Base-by-base conservation (phyloP, 169 alveolate species). In the Eimeria maxima region DNA sequence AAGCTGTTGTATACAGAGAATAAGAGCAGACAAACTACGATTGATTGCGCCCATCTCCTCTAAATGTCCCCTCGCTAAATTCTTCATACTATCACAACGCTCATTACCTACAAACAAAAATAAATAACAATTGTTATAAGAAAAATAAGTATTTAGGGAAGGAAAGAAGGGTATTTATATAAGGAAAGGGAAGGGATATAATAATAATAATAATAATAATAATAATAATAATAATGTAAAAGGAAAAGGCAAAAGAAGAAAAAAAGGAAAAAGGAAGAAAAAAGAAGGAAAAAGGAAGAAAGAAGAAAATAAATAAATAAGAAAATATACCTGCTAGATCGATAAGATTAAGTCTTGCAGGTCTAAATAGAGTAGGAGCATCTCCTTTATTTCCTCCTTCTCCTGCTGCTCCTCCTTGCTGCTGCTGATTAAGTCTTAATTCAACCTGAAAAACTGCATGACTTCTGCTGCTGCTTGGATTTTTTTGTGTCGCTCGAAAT, bases 381-480 rank as follows among this genome's bases (percentile, higher is more conserved):
- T n/a, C n/a, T 16, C 29, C 27, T 7, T 11, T 6, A 29, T 78
- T 78, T 7, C 24, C n/a, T 45, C 42, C 60, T 50, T 6, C 60
- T 50, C 18, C 60, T 50, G 60, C 60, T 50, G 60, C 60, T 50
- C 18, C 60, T 50, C 18, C n/a, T 50, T 50, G 67, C n/a, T 33
- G 45, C 80, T 27, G 80, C 80, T 33, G 47, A 38, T 67, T 63
- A 71, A 96, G 86, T 24, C 96, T 88, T 63, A 95, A 81, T 60
- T 97, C 97, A 29, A 98, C 96, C 95, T 97, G 97, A 97, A 97
- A 98, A 71, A 98, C 97, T 4, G 98, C 97, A 96, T 98, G 98
- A 50, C 98, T 96, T 76, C 98, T 73, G 73, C 98, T 97, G 57
- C 97, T 96, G 98, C 97, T 98, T 55, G 96, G 98, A 94, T 98